These are phyloP conservation scores for Bruguiera parviflora DNA, from an alignment of 345 rosid genomes.

Conservation along the genomic window DNA sequence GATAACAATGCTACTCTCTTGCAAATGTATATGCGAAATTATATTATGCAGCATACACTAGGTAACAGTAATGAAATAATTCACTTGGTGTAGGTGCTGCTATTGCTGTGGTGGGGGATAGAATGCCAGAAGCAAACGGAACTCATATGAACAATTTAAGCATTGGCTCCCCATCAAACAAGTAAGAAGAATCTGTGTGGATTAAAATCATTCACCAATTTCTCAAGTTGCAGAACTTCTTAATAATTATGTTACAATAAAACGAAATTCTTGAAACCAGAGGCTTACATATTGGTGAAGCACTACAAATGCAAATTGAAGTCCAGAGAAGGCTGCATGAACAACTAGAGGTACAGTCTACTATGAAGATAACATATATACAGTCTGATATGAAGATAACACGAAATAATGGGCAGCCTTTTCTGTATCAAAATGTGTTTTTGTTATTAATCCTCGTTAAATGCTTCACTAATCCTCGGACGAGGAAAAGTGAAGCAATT, in stretches of 20 bases:
- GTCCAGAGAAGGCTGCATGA: constrained; percentile 40
- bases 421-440: too few relatives aligned
- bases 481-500: too few relatives aligned
- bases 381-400: too few relatives aligned
- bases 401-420: too few relatives aligned
- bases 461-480: too few relatives aligned
- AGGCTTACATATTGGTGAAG: constrained; percentile 25
- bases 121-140: constrained; percentile 51
- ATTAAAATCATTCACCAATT: neutral
- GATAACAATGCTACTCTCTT: neutral
- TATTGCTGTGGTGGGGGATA: constrained; percentile 46
- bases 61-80: constrained; percentile 3
- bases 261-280: constrained; percentile 14
- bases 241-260: constrained; percentile 14
- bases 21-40: too few relatives aligned
- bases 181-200: constrained; percentile 36
- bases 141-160: constrained; percentile 54
- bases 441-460: too few relatives aligned
- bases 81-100: constrained; percentile 39
- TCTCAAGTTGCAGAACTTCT: neutral
- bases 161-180: constrained; percentile 65
- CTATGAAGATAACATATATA: neutral
- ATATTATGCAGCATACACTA: neutral
- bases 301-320: constrained; percentile 38
- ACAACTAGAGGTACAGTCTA: constrained; percentile 28